Percentiles rank a stretch among this genome's conserved stretches.
These are phyloP conservation scores for Mortierella sp. DNA, from an alignment of 371 early-diverging fungal species.

Conservation along the genomic window DNA sequence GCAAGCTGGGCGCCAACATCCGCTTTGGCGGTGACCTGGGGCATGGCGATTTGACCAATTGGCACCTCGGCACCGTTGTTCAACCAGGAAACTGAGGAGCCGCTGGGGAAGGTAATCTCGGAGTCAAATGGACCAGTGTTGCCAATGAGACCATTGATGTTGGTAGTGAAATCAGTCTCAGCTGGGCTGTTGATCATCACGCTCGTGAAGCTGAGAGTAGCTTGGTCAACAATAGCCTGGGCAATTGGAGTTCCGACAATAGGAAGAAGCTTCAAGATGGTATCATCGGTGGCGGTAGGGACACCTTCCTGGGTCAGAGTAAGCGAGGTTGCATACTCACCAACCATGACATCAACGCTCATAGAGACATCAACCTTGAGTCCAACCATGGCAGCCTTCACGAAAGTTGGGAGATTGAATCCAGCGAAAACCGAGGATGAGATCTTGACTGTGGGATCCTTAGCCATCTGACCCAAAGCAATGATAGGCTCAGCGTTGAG, in stretches of 20 bases:
- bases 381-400: slow-evolving; percentile 65
- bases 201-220: slow-evolving; percentile 62
- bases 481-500: slow-evolving; percentile 62
- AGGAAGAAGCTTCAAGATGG: slow-evolving; percentile 64
- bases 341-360: slow-evolving; percentile 60
- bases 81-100: slow-evolving; percentile 66
- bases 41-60: slow-evolving; percentile 68
- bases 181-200: slow-evolving; percentile 63
- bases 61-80: slow-evolving; percentile 41
- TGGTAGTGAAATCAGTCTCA: slow-evolving; percentile 62
- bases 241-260: slow-evolving; percentile 70
- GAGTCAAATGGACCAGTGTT: slow-evolving; percentile 73
- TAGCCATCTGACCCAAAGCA: slow-evolving; percentile 60
- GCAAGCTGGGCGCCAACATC: slow-evolving; percentile 68
- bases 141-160: slow-evolving; percentile 65
- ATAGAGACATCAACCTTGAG: slow-evolving; percentile 67
- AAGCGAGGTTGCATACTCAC: slow-evolving; percentile 63
- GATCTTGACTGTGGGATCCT: slow-evolving; percentile 58
- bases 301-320: slow-evolving; percentile 62
- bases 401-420: slow-evolving; percentile 63
- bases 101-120: slow-evolving; percentile 65
- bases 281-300: slow-evolving; percentile 59
- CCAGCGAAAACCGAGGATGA: slow-evolving; percentile 56
- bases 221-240: slow-evolving; percentile 65
- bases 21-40: slow-evolving; percentile 55